Conservation (phyloP, 1,284 basidiomycete species). For the Sporisorium reilianum region DNA sequence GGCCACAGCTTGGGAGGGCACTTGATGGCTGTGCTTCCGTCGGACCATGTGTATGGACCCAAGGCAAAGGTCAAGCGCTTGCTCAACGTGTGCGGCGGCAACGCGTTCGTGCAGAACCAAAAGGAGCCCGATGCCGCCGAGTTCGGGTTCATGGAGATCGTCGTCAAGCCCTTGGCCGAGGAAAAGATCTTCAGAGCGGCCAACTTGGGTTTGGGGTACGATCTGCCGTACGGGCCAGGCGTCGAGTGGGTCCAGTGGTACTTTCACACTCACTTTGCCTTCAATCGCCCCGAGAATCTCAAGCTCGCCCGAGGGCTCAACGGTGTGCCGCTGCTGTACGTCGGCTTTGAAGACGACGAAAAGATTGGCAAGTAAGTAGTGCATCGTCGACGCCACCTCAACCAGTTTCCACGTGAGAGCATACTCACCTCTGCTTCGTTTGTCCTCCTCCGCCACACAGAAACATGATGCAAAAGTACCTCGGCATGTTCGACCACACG, state of each 20-base stretch:
- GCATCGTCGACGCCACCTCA: too few relatives aligned
- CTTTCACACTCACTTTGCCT: conserved; percentile 58
- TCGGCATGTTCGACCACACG: conserved; percentile 49
- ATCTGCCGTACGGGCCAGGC: conserved; percentile 57
- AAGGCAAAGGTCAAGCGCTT: conserved; percentile 47
- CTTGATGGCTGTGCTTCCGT: conserved; percentile 45
- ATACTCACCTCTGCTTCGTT: neutral
- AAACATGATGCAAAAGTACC: conserved; percentile 59
- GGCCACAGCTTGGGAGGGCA: conserved; percentile 60
- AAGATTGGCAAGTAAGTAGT: conserved; percentile 53
- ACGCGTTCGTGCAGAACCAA: conserved; percentile 54
- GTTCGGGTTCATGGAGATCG: conserved; percentile 54
- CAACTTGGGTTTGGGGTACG: conserved; percentile 55
- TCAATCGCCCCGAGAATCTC: conserved; percentile 44
- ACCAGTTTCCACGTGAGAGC: neutral
- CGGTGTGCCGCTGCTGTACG: conserved; percentile 41
- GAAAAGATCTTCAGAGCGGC: conserved; percentile 55
- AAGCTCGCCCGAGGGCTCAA: conserved; percentile 36
- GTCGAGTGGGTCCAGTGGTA: conserved; percentile 59
- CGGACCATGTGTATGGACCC: conserved; percentile 41
- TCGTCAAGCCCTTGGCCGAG: conserved; percentile 51
- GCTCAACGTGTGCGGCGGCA: conserved; percentile 58
- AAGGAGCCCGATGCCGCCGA: conserved; percentile 44
- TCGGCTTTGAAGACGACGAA: conserved; percentile 60
- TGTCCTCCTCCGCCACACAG: conserved; percentile 6